Conservation (phyloP, 495 filamentous ascomycete species). For the Delitschia confertaspora region DNA sequence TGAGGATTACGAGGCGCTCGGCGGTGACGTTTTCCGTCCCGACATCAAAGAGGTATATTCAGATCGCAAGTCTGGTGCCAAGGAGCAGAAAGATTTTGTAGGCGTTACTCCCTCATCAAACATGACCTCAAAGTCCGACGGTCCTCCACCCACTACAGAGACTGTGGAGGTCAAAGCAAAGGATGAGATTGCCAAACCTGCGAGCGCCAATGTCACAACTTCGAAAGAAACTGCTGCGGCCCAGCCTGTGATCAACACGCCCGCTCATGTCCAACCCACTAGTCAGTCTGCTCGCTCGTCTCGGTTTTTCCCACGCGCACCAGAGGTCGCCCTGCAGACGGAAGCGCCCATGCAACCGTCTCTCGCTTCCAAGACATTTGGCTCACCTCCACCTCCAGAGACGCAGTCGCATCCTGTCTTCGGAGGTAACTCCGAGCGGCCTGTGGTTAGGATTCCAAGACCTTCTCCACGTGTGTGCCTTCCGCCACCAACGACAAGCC, state of each 20-base stretch:
- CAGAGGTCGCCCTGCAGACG: constrained; percentile 3
- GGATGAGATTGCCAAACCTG: constrained; percentile 7
- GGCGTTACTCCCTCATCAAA: constrained; percentile 2
- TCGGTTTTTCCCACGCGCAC: constrained; percentile 21
- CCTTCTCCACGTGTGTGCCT: constrained; percentile 31
- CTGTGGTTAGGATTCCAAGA: constrained; percentile 33
- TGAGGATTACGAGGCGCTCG: constrained; percentile 10
- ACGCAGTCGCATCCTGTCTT: constrained; percentile 30
- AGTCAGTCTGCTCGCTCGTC: constrained; percentile 15
- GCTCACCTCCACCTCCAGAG: constrained; percentile 34
- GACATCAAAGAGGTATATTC: constrained; percentile 16
- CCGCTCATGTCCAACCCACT: constrained; percentile 6
- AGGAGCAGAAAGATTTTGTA: constrained; percentile 9
- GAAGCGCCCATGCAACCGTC: constrained; percentile 1
- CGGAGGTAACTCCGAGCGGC: constrained; percentile 24
- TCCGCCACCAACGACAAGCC: constrained; percentile 26
- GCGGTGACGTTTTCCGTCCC: constrained; percentile 13
- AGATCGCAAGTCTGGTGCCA: constrained; percentile 11
- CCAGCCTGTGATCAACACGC: constrained; percentile 1
- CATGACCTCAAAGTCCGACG: neutral
- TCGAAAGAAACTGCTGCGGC: constrained; percentile 3
- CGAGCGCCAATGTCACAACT: neutral
- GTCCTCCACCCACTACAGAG: neutral
- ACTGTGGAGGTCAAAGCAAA: constrained; percentile 7
- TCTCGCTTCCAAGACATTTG: constrained; percentile 5